Conservation (phyloP, 2,329 filamentous ascomycete genomes). For the Massarina eburnea region DNA sequence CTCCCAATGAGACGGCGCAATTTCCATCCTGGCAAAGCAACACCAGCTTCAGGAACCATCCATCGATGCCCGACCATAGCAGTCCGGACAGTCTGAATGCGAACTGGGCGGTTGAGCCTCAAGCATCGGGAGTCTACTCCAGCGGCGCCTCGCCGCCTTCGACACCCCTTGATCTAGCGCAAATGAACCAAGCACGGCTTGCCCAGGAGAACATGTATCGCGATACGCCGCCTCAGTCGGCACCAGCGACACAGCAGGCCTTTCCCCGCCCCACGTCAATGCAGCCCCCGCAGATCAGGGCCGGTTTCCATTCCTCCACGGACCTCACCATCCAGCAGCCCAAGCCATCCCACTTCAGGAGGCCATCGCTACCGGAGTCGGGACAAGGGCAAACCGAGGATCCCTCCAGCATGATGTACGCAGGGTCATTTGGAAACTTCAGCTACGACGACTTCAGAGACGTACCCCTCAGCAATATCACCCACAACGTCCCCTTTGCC, state of each 20-base stretch:
- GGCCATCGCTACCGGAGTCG: constrained; percentile 39
- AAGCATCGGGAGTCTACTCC: constrained; percentile 28
- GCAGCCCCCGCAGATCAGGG: constrained; percentile 35
- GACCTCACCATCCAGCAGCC: constrained; percentile 39
- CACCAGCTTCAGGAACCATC: constrained; percentile 29
- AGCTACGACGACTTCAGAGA: constrained; percentile 34
- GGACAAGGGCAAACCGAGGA: constrained; percentile 27
- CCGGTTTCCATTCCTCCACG: constrained; percentile 37
- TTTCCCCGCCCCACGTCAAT: constrained; percentile 45
- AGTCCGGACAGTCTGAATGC: constrained; percentile 43
- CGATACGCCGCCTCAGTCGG: constrained; percentile 54
- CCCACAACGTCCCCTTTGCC: constrained; percentile 37
- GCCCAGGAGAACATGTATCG: constrained; percentile 41
- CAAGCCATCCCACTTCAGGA: constrained; percentile 39
- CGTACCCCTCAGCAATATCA: constrained; percentile 31
- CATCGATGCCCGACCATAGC: constrained; percentile 39
- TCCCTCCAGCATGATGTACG: constrained; percentile 23
- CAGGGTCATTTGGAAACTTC: constrained; percentile 20
- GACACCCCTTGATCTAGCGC: constrained; percentile 44
- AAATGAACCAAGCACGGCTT: constrained; percentile 31
- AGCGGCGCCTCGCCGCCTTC: constrained; percentile 49
- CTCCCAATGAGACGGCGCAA: constrained; percentile 45
- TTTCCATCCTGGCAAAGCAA: constrained; percentile 47
- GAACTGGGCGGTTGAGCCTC: constrained; percentile 42
- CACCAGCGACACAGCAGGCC: constrained; percentile 51